phyloP scores from a whole-genome alignment of 371 early-diverging fungal genomes.

The Mortierella sp. region DNA sequence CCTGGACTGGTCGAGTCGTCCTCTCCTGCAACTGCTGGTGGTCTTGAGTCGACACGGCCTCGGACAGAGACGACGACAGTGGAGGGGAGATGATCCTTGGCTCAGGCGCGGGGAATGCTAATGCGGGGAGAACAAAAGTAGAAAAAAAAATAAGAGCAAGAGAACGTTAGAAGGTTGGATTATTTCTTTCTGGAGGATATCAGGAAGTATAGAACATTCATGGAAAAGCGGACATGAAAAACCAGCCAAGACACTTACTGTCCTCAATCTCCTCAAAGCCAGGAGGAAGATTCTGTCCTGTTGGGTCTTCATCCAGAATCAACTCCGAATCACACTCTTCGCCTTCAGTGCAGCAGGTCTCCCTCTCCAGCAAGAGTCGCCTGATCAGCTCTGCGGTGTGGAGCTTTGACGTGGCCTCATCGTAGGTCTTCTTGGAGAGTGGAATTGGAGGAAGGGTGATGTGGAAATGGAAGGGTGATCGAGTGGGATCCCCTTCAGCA shows the following conservation, averaged over 20 bases:
- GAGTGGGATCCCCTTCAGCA: background rate
- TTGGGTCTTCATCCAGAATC: constrained; percentile 7
- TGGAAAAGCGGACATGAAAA: background rate
- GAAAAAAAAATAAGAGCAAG: constrained; percentile 3
- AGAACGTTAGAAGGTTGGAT: background rate
- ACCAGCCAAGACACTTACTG: constrained; percentile 28
- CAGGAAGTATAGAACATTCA: background rate
- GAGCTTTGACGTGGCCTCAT: constrained; percentile 45
- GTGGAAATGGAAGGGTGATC: constrained; percentile 25
- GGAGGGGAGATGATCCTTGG: constrained; percentile 30
- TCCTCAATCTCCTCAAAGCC: constrained; percentile 55
- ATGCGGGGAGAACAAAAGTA: background rate
- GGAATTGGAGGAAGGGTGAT: constrained; percentile 37
- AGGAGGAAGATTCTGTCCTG: constrained; percentile 40
- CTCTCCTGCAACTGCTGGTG: constrained; percentile 15
- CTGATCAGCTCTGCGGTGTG: constrained; percentile 51
- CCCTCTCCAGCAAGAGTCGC: constrained; percentile 32
- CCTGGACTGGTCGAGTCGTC: constrained; percentile 58
- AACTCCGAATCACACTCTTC: constrained; percentile 31
- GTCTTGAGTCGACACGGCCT: constrained; percentile 18
- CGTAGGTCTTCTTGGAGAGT: constrained; percentile 41
- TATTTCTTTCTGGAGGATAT: background rate
- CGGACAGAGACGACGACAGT: constrained; percentile 35
- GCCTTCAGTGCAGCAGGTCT: constrained; percentile 27
- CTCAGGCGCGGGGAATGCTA: constrained; percentile 43